A percentile compares a stretch with the other conserved stretches of the same genome.
phyloP scores from a whole-genome alignment of 2,329 filamentous ascomycete species.

The Remersonia thermophila region DNA sequence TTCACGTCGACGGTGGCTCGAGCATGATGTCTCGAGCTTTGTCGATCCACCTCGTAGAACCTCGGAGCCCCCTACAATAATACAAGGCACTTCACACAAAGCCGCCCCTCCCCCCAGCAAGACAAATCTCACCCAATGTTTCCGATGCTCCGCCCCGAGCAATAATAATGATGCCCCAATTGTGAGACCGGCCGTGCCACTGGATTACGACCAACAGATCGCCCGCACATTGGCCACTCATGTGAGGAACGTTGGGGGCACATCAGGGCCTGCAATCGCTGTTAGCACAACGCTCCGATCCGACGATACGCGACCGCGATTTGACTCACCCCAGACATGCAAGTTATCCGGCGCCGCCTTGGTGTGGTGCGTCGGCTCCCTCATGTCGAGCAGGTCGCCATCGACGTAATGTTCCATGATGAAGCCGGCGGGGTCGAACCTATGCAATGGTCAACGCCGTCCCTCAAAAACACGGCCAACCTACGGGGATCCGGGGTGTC shows the following conservation, averaged over 20 bases:
- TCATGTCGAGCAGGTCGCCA: slow-evolving; percentile 50
- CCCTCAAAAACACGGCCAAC: neutral
- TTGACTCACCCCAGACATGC: slow-evolving; percentile 32
- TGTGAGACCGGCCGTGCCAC: too few relatives aligned
- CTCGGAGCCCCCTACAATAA: too few relatives aligned
- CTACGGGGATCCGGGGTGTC: slow-evolving; percentile 17
- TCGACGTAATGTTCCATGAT: slow-evolving; percentile 62
- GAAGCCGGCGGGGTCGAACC: slow-evolving; percentile 50
- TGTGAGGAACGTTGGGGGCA: slow-evolving; percentile 7
- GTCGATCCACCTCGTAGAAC: too few relatives aligned
- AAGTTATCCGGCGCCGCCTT: slow-evolving; percentile 29
- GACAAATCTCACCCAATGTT: too few relatives aligned
- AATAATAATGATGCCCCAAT: too few relatives aligned
- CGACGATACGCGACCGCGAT: neutral
- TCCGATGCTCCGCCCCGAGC: too few relatives aligned
- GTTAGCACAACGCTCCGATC: neutral
- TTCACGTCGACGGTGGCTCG: too few relatives aligned
- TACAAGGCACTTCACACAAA: too few relatives aligned
- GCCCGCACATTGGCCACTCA: neutral
- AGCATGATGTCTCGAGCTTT: too few relatives aligned
- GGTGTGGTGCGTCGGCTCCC: slow-evolving; percentile 33
- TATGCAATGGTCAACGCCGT: too few relatives aligned
- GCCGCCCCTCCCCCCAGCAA: too few relatives aligned
- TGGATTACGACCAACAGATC: too few relatives aligned
- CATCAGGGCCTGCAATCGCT: slow-evolving; percentile 4